A percentile compares a stretch with the other conserved stretches of the same genome.
Evolutionary conservation across 805 yeast genomes (phyloP).

Genomic region (Pichia pseudocactophila): DNA sequence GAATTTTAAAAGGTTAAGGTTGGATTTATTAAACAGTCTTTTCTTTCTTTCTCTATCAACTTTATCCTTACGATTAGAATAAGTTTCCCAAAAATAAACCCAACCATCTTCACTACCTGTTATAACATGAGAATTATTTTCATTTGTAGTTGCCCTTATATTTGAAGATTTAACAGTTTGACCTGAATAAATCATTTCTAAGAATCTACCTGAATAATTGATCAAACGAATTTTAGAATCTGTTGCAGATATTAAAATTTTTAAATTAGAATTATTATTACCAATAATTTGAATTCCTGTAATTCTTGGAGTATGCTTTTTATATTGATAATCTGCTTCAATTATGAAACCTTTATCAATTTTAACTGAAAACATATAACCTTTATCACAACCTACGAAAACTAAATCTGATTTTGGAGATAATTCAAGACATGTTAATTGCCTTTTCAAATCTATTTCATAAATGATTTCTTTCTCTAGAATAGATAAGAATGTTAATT

Average conservation of each 20-base stretch:
- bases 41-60: constrained; percentile 16
- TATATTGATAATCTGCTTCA: constrained; percentile 36
- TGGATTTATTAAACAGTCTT: constrained; percentile 5
- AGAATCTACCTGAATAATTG: constrained; percentile 40
- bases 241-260: constrained; percentile 60
- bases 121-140: constrained; percentile 48
- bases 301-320: constrained; percentile 49
- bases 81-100: constrained; percentile 65
- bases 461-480: constrained; percentile 60
- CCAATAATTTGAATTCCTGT: constrained; percentile 61
- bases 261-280: constrained; percentile 9
- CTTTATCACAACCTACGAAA: constrained; percentile 73
- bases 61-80: constrained; percentile 11
- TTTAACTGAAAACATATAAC: constrained; percentile 54
- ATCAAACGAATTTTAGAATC: constrained; percentile 72
- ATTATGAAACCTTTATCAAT: constrained; percentile 42
- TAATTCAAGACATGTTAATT: constrained; percentile 68
- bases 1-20: constrained; percentile 8
- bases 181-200: constrained; percentile 69
- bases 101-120: constrained; percentile 85
- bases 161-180: constrained; percentile 62
- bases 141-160: constrained; percentile 56
- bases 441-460: constrained; percentile 45
- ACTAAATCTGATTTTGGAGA: constrained; percentile 55
- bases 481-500: constrained; percentile 75